phyloP scores from a whole-genome alignment of 108 stramenopile genomes.

The Skeletonema grethae region DNA sequence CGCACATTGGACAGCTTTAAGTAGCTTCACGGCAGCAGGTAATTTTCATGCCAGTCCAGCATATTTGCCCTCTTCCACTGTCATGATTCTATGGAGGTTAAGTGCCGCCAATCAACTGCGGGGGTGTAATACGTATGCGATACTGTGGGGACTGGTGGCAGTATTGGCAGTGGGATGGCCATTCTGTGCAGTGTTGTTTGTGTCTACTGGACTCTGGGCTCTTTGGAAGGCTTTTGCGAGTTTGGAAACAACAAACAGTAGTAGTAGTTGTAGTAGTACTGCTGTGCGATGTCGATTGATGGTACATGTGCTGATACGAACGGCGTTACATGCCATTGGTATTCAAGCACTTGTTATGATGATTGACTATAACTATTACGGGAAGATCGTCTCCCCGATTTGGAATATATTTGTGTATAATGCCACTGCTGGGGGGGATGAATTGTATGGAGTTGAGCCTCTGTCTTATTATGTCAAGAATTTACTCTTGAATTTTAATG shows the following conservation, averaged over 20 bases:
- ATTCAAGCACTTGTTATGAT: conserved; percentile 62
- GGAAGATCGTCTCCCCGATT: conserved; percentile 56
- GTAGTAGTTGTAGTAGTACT: background rate
- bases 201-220: conserved; percentile 83
- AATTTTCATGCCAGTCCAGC: conserved; percentile 80
- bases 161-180: conserved; percentile 95
- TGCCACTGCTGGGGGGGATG: conserved; percentile 84
- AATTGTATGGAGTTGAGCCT: conserved; percentile 96
- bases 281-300: background rate
- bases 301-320: conserved; percentile 25
- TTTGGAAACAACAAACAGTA: background rate
- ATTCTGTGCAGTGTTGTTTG: conserved; percentile 92
- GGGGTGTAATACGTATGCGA: conserved; percentile 46
- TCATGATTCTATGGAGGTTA: conserved; percentile 65
- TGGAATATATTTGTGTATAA: conserved; percentile 86
- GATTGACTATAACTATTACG: conserved; percentile 71
- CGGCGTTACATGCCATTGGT: conserved; percentile 34
- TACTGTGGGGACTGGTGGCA: conserved; percentile 72
- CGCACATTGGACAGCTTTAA: conserved; percentile 54
- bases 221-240: conserved; percentile 46
- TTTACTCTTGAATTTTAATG: conserved; percentile 88
- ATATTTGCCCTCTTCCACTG: conserved; percentile 81
- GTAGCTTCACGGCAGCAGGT: conserved; percentile 69
- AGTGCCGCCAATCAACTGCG: conserved; percentile 55
- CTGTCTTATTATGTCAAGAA: conserved; percentile 93